Base-by-base conservation (phyloP, 164 flowering plant genomes). In the Umbellularia californica region DNA sequence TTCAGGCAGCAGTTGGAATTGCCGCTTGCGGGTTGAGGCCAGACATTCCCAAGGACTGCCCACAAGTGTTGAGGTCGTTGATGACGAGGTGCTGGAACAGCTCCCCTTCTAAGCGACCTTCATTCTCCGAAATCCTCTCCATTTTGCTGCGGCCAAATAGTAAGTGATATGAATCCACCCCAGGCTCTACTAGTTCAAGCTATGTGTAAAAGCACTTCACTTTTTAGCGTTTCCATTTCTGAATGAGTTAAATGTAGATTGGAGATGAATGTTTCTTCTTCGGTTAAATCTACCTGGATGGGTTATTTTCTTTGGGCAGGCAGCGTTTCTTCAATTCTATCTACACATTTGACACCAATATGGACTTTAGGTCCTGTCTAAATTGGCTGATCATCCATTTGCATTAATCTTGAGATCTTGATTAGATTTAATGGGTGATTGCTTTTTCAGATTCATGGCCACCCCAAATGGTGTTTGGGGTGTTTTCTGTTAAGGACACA, bases 1-100 rank as follows among this genome's bases (percentile, higher is more conserved):
- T 95, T 73, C 99, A 95, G 75, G 99, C 97, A 24, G 97, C 99
- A 0, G 99, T 95, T 1, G 99, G 97, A 5, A 93, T 95, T 60
- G 99, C 99, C 12, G 97, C 99, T 17, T 91, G 97, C 79, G 97
- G 99, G 3, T 89, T 95, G 52, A 84, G 99, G 76, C 99, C 99
- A 0, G 97, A 95, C 5, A 89, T 95, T 28, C 97, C 99, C 1
- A 88, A 90, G 77, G 91, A 88, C 71, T 95, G 99, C 81, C 94
- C 99, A 1, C 92, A 80, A 67, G 58, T 81, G 67, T 85, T 95
- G 24, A 84, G 83, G 73, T 79, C 87, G 30, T 74, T 95, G 71
- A 91, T 95, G 99, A 85, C 72, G 17, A 95, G 85, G 72, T 93
- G 99, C 86, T 95, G 99, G 99, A 89, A 90, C 79, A 87, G 79